Evolutionary conservation across 106 monocot genomes (phyloP).

Genomic region (Allium sativum): DNA sequence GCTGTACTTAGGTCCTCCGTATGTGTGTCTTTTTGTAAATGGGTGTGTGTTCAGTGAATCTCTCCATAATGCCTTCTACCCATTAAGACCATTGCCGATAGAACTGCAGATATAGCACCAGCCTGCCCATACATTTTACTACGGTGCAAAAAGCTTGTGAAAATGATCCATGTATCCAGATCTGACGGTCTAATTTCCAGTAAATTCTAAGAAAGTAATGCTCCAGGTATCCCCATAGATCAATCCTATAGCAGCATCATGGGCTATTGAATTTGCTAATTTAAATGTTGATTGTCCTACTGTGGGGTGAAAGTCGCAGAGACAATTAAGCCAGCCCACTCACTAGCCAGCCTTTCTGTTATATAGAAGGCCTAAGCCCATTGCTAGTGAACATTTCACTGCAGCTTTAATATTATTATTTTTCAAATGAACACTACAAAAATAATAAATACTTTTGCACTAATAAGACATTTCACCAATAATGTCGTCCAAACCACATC

Average conservation of each 20-base stretch:
- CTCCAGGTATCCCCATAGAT: constrained; percentile 43
- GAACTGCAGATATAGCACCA: constrained; percentile 22
- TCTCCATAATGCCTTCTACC: constrained; percentile 50
- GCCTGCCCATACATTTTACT: constrained; percentile 49
- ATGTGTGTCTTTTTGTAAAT: too few relatives aligned
- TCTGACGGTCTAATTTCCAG: constrained; percentile 35
- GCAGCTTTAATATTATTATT: too few relatives aligned
- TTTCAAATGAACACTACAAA: too few relatives aligned
- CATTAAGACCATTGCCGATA: constrained; percentile 47
- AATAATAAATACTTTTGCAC: too few relatives aligned
- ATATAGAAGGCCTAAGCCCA: constrained; percentile 42
- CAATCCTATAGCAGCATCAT: constrained; percentile 51
- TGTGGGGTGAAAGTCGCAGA: constrained; percentile 34
- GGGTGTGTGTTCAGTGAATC: too few relatives aligned
- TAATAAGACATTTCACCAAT: too few relatives aligned
- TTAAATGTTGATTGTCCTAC: constrained; percentile 39
- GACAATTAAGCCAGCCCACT: constrained; percentile 53
- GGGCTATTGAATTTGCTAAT: constrained; percentile 39
- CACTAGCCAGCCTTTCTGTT: constrained; percentile 28
- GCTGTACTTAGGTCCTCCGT: too few relatives aligned
- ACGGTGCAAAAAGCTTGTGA: constrained; percentile 41
- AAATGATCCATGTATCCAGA: constrained; percentile 44
- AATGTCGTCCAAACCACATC: too few relatives aligned
- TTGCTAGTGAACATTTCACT: constrained; percentile 31
- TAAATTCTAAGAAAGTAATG: constrained; percentile 27